phyloP scores from a whole-genome alignment of 495 filamentous ascomycete genomes.

The Darksidea phi region DNA sequence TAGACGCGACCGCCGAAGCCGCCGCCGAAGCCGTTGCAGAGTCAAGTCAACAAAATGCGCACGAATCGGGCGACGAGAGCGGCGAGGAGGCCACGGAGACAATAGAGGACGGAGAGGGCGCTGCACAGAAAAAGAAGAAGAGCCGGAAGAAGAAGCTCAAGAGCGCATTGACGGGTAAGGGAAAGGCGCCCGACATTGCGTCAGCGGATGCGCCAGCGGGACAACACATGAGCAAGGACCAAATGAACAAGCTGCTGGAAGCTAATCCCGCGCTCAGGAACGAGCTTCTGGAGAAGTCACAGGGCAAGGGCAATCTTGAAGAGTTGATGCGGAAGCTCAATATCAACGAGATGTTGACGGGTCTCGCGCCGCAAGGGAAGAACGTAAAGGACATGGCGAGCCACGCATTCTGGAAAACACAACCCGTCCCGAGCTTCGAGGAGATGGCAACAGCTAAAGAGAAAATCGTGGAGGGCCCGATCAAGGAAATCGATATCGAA shows the following conservation, averaged over 20 bases:
- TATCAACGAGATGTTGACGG: slow-evolving; percentile 77
- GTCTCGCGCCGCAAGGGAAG: slow-evolving; percentile 70
- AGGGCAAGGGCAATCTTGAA: slow-evolving; percentile 46
- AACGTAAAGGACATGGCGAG: slow-evolving; percentile 93
- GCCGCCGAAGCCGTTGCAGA: slow-evolving; percentile 30
- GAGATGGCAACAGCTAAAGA: slow-evolving; percentile 35
- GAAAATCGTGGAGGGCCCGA: slow-evolving; percentile 56
- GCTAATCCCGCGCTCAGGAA: slow-evolving; percentile 62
- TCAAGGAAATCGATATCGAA: slow-evolving; percentile 70
- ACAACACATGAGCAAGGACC: slow-evolving; percentile 37
- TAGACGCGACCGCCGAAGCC: slow-evolving; percentile 25
- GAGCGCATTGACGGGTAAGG: slow-evolving; percentile 33
- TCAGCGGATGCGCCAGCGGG: slow-evolving; percentile 14
- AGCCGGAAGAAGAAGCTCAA: slow-evolving; percentile 48
- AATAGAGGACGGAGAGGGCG: slow-evolving; percentile 17
- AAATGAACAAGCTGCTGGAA: slow-evolving; percentile 50
- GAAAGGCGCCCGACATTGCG: slow-evolving; percentile 9
- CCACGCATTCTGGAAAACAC: slow-evolving; percentile 98
- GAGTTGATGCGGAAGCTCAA: slow-evolving; percentile 70
- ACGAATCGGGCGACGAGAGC: slow-evolving; percentile 26
- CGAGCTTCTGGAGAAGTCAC: slow-evolving; percentile 46
- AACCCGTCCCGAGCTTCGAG: slow-evolving; percentile 81
- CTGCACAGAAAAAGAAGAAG: slow-evolving; percentile 46
- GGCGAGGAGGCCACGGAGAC: slow-evolving; percentile 23
- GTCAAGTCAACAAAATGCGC: slow-evolving; percentile 17